A percentile compares a stretch with the other conserved stretches of the same genome.
phyloP scores from a whole-genome alignment of 73 alveolate species.

The Paramecium tetraurelia region DNA sequence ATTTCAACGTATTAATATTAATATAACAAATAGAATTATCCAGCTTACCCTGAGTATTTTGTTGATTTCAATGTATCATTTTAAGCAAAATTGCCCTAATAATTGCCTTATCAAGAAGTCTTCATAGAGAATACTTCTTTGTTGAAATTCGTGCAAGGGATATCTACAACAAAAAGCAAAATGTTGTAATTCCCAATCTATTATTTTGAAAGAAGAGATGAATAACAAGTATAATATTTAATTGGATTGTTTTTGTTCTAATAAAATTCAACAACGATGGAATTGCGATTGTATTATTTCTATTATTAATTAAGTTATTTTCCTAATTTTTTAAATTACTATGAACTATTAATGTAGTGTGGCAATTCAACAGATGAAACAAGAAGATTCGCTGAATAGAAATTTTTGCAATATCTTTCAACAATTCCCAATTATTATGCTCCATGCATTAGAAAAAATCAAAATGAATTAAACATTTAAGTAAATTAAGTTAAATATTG shows the following conservation, averaged over 20 bases:
- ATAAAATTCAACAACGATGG: neutral
- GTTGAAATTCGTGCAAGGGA: neutral
- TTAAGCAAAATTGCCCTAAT: neutral
- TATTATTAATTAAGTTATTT: neutral
- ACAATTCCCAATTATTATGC: conserved; percentile 20
- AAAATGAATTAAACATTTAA: neutral
- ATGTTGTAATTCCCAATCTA: neutral
- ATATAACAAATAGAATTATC: neutral
- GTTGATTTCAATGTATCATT: neutral
- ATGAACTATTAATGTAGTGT: neutral
- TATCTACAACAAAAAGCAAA: neutral
- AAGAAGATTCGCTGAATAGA: neutral
- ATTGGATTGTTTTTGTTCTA: neutral
- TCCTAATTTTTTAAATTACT: conserved; percentile 6
- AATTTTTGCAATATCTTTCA: neutral
- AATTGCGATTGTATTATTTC: neutral
- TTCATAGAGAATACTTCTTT: neutral
- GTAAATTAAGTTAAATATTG: neutral
- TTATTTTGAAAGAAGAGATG: neutral
- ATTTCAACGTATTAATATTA: neutral
- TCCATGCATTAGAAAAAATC: neutral
- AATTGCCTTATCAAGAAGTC: conserved; percentile 1
- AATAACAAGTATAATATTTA: neutral
- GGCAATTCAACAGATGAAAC: neutral
- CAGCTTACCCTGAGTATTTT: conserved; percentile 31